These are phyloP conservation scores for Tricholoma terreum DNA, from an alignment of 768 basidiomycete genomes.

Conservation along the genomic window DNA sequence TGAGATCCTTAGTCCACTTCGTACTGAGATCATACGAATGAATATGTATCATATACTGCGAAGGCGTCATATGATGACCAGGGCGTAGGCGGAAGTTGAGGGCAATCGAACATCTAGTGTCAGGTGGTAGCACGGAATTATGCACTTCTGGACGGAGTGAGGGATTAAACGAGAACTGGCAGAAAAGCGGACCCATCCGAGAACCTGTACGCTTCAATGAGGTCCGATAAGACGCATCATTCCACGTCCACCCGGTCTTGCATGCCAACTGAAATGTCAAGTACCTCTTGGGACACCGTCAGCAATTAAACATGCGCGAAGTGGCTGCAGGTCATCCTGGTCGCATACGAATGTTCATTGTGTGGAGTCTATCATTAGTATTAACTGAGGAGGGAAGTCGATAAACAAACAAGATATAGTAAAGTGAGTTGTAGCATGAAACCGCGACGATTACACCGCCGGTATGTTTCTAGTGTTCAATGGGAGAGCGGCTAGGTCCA, in stretches of 20 bases:
- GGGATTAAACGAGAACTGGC: neutral
- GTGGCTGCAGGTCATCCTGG: neutral
- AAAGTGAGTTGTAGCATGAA: neutral
- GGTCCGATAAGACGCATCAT: neutral
- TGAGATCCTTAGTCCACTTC: no score
- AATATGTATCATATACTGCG: no score
- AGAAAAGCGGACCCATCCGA: neutral
- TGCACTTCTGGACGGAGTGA: no score
- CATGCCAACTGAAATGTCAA: neutral
- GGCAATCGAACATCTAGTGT: no score
- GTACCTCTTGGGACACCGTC: neutral
- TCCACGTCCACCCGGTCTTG: neutral
- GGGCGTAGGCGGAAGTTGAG: no score
- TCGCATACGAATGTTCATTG: neutral
- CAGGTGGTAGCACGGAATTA: no score
- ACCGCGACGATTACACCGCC: neutral
- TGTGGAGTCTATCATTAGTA: neutral
- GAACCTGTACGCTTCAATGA: neutral
- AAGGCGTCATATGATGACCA: no score
- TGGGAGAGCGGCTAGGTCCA: neutral
- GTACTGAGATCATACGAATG: no score
- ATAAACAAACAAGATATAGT: neutral
- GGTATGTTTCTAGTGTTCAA: neutral
- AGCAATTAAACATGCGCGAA: neutral
- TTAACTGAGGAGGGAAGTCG: neutral